Conservation (phyloP, 169 alveolate genomes). For the Plasmodium reichenowi region DNA sequence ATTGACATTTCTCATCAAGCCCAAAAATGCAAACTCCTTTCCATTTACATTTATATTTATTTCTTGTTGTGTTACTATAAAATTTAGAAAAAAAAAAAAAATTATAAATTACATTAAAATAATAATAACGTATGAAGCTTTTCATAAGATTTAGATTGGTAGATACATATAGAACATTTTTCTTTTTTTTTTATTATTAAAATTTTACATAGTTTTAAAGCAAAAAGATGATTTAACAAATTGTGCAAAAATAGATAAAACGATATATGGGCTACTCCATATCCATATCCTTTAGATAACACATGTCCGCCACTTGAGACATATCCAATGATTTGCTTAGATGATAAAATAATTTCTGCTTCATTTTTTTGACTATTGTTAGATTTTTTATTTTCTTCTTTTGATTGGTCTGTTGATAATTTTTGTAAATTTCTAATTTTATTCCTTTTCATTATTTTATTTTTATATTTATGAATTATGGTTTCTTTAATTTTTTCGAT, state of each 20-base stretch:
- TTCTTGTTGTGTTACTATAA: conserved; percentile 15
- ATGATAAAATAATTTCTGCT: conserved; percentile 56
- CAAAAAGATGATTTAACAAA: conserved; percentile 42
- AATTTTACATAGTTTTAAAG: conserved; percentile 35
- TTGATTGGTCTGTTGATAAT: background rate
- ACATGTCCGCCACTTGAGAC: conserved; percentile 76
- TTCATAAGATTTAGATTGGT: background rate
- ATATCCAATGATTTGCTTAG: conserved; percentile 68
- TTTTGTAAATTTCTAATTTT: background rate
- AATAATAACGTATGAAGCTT: background rate
- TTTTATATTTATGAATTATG: conserved; percentile 37
- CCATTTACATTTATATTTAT: conserved; percentile 32
- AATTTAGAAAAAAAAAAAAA: conserved; percentile 4
- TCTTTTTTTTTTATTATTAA: background rate
- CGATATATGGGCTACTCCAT: conserved; percentile 64
- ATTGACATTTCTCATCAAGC: conserved; percentile 41
- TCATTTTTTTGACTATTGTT: background rate
- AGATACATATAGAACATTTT: background rate
- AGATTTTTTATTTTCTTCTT: background rate
- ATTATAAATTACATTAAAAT: background rate
- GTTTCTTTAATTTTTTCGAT: conserved; percentile 34
- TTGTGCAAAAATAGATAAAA: conserved; percentile 37
- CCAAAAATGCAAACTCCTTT: conserved; percentile 38
- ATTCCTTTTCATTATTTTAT: conserved; percentile 29
- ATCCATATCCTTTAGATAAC: conserved; percentile 69